Evolutionary conservation across 2,329 filamentous ascomycete species (phyloP).

Genomic region (Pseudopithomyces maydicus): DNA sequence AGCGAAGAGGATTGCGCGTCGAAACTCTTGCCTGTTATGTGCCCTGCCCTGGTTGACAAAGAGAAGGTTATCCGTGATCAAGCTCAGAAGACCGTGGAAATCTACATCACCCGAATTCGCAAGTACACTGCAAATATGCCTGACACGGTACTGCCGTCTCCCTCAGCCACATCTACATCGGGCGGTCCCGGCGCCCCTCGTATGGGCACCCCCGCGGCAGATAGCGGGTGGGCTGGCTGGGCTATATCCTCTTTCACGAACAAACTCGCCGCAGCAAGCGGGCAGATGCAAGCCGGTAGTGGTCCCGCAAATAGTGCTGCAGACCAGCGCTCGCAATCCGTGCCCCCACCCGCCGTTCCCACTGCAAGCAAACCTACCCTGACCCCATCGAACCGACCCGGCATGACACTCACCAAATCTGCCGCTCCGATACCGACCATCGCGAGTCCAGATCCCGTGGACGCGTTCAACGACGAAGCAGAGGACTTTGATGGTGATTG

Average conservation of each 20-base stretch:
- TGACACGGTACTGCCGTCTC: conserved; percentile 75
- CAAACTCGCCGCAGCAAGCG: conserved; percentile 81
- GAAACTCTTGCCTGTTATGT: conserved; percentile 82
- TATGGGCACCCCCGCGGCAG: conserved; percentile 78
- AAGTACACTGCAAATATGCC: conserved; percentile 80
- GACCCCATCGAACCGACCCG: conserved; percentile 50
- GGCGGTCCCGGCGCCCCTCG: conserved; percentile 62
- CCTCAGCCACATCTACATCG: conserved; percentile 50
- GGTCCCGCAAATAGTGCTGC: conserved; percentile 45
- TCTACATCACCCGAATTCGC: conserved; percentile 81
- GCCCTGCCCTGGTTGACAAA: conserved; percentile 86
- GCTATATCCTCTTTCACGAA: conserved; percentile 99
- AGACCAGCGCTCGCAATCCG: conserved; percentile 54
- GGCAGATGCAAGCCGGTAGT: conserved; percentile 75
- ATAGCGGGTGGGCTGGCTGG: conserved; percentile 87
- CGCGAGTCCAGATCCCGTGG: conserved; percentile 51
- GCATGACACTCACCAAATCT: conserved; percentile 36
- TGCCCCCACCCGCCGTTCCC: conserved; percentile 48
- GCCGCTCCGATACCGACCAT: conserved; percentile 33
- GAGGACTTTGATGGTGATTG: conserved; percentile 73
- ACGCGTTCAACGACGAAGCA: conserved; percentile 55
- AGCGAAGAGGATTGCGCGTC: conserved; percentile 85
- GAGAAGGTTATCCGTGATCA: conserved; percentile 94
- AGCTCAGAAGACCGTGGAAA: conserved; percentile 84
- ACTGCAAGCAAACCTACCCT: conserved; percentile 57